phyloP scores from a whole-genome alignment of 495 filamentous ascomycete genomes.

The Aeminium ludgeri region DNA sequence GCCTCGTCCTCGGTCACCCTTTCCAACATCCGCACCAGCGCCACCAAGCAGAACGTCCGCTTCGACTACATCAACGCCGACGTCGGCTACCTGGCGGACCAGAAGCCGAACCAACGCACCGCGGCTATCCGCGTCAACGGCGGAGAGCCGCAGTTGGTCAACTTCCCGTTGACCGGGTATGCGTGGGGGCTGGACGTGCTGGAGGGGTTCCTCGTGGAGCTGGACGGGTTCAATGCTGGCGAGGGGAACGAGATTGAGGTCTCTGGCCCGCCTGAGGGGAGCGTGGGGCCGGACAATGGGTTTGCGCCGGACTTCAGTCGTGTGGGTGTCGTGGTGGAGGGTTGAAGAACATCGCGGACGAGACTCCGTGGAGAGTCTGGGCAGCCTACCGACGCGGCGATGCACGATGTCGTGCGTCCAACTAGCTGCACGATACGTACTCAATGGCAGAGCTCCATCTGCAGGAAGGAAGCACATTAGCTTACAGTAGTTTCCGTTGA shows the following conservation, averaged over 20 bases:
- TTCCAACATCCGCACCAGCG: neutral
- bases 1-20: neutral
- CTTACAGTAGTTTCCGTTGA: no score
- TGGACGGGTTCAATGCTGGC: neutral
- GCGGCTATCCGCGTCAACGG: constrained; percentile 1
- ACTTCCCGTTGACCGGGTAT: constrained; percentile 1
- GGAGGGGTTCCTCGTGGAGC: neutral
- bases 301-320: neutral
- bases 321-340: neutral
- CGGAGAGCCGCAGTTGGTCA: neutral
- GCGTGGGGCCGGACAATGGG: neutral
- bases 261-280: neutral
- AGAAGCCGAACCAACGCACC: neutral
- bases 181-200: neutral
- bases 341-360: no score
- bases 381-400: no score
- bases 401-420: no score
- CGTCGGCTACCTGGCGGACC: neutral
- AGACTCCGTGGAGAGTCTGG: no score
- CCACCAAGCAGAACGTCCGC: constrained; percentile 1
- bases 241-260: neutral
- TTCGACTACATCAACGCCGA: constrained; percentile 4
- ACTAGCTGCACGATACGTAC: no score
- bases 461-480: no score
- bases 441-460: no score